These are phyloP conservation scores for Diplodia sapinea DNA, from an alignment of 2,329 filamentous ascomycete species.

Conservation along the genomic window DNA sequence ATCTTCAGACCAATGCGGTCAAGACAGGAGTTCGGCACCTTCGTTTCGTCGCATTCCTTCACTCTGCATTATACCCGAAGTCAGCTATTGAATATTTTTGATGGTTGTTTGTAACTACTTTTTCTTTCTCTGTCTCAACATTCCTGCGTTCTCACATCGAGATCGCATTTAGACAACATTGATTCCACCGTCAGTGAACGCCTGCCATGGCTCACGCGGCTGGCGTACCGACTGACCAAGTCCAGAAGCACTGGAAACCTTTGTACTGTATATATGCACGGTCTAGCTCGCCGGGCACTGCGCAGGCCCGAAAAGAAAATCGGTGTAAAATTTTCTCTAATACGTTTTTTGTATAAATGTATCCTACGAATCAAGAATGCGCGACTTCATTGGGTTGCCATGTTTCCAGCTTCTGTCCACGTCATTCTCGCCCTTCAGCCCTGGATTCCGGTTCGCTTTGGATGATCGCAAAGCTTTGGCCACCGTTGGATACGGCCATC, in stretches of 20 bases:
- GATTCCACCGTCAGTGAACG: constrained; percentile 14
- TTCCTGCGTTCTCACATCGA: neutral
- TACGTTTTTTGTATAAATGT: neutral
- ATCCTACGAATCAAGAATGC: neutral
- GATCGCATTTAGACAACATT: constrained; percentile 13
- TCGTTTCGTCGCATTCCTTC: constrained; percentile 29
- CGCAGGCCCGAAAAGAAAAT: constrained; percentile 20
- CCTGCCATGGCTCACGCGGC: constrained; percentile 13
- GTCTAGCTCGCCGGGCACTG: constrained; percentile 17
- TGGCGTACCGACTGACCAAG: constrained; percentile 1
- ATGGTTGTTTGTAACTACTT: constrained; percentile 3
- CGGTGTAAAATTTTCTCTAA: constrained; percentile 19
- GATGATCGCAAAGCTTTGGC: neutral
- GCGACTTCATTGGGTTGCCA: neutral
- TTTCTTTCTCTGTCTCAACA: neutral
- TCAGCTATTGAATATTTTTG: constrained; percentile 10
- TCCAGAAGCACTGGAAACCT: neutral
- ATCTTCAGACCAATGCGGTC: constrained; percentile 8
- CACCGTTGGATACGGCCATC: neutral
- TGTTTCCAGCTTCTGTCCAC: neutral
- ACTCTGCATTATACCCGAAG: constrained; percentile 27
- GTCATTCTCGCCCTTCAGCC: neutral
- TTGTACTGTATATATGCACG: constrained; percentile 24
- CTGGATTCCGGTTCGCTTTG: neutral
- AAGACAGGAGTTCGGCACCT: constrained; percentile 25